phyloP scores from a whole-genome alignment of 1,284 basidiomycete genomes.

The Tilletia caries region DNA sequence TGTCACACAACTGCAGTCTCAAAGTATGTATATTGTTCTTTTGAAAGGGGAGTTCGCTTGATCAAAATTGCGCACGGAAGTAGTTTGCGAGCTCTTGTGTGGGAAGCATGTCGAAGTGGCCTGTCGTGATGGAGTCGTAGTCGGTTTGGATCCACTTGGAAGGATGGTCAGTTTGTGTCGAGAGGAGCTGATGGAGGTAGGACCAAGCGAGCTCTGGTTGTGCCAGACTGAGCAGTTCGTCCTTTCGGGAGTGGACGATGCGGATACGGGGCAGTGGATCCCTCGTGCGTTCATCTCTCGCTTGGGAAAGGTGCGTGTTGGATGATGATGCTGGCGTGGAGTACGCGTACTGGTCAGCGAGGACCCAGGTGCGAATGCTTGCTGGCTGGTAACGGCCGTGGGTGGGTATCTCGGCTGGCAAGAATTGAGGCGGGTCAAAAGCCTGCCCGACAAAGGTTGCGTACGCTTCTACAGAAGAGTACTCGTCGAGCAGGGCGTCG shows the following conservation, averaged over 20 bases:
- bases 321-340: not conserved
- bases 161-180: not conserved
- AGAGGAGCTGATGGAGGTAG: not conserved
- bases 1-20: not conserved
- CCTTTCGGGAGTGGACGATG: not conserved
- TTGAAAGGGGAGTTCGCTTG: not conserved
- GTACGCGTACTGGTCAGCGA: conserved; percentile 67
- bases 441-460: conserved; percentile 1
- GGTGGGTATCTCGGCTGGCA: not conserved
- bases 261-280: not conserved
- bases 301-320: not conserved
- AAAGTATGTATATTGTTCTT: not conserved
- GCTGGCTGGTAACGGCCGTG: not conserved
- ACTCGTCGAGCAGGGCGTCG: conserved; percentile 3
- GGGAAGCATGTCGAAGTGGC: not conserved
- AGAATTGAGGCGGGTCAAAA: not conserved
- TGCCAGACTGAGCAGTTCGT: conserved; percentile 1
- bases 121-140: not conserved
- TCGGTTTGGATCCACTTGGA: not conserved
- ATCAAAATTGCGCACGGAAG: not conserved
- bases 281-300: not conserved
- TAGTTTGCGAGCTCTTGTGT: not conserved
- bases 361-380: conserved; percentile 62
- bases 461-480: not conserved
- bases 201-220: not conserved